Evolutionary conservation across 495 filamentous ascomycete species (phyloP).

Genomic region (Poronia punctata): DNA sequence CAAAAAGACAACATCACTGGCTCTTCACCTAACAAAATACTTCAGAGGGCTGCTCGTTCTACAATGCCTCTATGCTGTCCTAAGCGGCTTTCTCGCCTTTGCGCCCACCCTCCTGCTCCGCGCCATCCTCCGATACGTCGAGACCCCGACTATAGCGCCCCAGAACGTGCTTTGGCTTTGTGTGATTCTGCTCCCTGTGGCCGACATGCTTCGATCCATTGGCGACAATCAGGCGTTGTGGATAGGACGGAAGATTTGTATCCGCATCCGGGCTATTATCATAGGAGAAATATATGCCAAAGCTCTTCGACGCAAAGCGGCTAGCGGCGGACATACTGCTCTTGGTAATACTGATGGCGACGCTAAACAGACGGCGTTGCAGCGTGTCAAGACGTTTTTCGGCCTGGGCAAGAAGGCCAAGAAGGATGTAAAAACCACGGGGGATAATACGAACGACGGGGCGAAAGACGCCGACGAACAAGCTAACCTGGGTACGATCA

Average conservation of each 20-base stretch:
- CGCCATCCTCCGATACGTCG: slow-evolving; percentile 86
- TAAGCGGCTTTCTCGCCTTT: slow-evolving; percentile 78
- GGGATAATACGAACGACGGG: slow-evolving; percentile 23
- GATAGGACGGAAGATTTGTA: slow-evolving; percentile 89
- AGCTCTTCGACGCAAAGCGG: slow-evolving; percentile 84
- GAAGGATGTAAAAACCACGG: slow-evolving; percentile 25
- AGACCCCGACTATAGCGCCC: slow-evolving; percentile 71
- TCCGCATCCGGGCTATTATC: slow-evolving; percentile 86
- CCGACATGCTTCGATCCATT: slow-evolving; percentile 68
- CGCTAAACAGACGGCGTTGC: slow-evolving; percentile 41
- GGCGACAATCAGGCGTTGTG: slow-evolving; percentile 84
- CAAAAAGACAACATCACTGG: slow-evolving; percentile 74
- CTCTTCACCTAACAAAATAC: slow-evolving; percentile 74
- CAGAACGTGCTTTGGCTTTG: slow-evolving; percentile 93
- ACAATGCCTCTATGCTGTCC: slow-evolving; percentile 72
- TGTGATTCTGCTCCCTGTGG: slow-evolving; percentile 80
- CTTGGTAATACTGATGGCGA: slow-evolving; percentile 46
- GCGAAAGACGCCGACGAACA: slow-evolving; percentile 54
- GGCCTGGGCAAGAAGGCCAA: slow-evolving; percentile 53
- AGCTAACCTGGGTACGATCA: slow-evolving; percentile 90
- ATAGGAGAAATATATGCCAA: slow-evolving; percentile 98
- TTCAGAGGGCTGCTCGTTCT: slow-evolving; percentile 71
- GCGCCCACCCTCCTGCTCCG: slow-evolving; percentile 85
- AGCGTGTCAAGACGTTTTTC: slow-evolving; percentile 43
- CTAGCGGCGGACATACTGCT: slow-evolving; percentile 62